Conservation (phyloP, 345 rosid genomes). For the Citrus sp. region DNA sequence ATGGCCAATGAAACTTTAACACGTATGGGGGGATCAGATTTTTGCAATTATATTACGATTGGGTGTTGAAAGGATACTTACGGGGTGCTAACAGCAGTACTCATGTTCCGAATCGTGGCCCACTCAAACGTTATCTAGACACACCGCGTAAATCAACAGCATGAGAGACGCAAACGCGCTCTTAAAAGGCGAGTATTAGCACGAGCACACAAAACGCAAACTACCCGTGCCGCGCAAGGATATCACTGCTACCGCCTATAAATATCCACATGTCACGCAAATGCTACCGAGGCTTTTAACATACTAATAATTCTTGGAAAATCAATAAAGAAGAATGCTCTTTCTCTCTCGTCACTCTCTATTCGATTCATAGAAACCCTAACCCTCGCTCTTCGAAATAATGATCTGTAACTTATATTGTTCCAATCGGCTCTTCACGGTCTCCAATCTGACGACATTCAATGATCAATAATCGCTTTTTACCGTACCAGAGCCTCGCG, state of each 20-base stretch:
- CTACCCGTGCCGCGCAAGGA: not conserved
- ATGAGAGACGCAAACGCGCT: not conserved
- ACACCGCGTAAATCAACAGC: not conserved
- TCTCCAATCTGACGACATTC: not conserved
- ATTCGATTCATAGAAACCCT: constrained; percentile 4
- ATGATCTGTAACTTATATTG: not conserved
- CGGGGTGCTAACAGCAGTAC: too few relatives aligned
- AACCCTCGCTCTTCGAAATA: not conserved
- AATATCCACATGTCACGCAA: not conserved
- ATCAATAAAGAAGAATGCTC: not conserved
- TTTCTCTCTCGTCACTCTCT: not conserved
- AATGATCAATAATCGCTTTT: not conserved
- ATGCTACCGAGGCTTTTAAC: not conserved
- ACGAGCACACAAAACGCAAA: not conserved
- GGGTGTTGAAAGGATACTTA: too few relatives aligned
- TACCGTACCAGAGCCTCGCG: not conserved
- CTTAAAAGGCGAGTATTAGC: not conserved
- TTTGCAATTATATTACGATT: too few relatives aligned
- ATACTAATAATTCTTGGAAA: not conserved
- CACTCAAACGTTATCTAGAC: not conserved
- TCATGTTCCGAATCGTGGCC: not conserved
- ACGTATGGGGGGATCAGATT: too few relatives aligned
- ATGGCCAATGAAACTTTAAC: too few relatives aligned
- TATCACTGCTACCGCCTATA: not conserved
- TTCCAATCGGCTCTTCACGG: not conserved